Conservation (phyloP, 768 basidiomycete species). For the Cyclocybe aegerita region DNA sequence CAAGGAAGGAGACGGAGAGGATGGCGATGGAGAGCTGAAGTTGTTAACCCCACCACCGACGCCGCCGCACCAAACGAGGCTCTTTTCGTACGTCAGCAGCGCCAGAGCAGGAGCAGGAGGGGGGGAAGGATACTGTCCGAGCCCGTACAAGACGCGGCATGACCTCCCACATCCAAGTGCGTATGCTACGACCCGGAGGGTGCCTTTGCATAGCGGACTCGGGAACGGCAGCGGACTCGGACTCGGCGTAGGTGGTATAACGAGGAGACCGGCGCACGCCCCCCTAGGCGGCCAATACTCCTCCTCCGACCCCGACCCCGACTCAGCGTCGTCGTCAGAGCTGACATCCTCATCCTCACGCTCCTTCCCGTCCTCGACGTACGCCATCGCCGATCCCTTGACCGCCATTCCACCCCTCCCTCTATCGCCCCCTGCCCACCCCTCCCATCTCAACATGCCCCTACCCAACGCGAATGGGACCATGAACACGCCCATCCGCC, state of each 20-base stretch:
- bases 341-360: slow-evolving; percentile 1
- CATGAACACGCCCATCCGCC: slow-evolving; percentile 2
- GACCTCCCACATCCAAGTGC: no score
- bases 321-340: slow-evolving; percentile 8
- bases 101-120: not conserved
- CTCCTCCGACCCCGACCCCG: slow-evolving; percentile 2
- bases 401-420: not conserved
- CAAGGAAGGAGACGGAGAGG: slow-evolving; percentile 15
- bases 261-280: slow-evolving; percentile 4
- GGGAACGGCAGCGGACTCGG: not conserved
- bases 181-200: no score
- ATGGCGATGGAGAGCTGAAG: slow-evolving; percentile 18
- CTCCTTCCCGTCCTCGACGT: slow-evolving; percentile 1
- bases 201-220: not conserved
- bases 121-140: slow-evolving; percentile 15
- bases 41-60: slow-evolving; percentile 25
- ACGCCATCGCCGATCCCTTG: not conserved
- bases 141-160: slow-evolving; percentile 20
- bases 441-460: not conserved
- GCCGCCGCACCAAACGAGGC: slow-evolving; percentile 18
- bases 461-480: slow-evolving; percentile 3
- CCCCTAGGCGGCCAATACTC: slow-evolving; percentile 1
- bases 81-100: slow-evolving; percentile 8
- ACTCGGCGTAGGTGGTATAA: not conserved
- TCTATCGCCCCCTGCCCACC: not conserved